Conservation (phyloP, 2,329 filamentous ascomycete species). For the Teratosphaeria viscida region DNA sequence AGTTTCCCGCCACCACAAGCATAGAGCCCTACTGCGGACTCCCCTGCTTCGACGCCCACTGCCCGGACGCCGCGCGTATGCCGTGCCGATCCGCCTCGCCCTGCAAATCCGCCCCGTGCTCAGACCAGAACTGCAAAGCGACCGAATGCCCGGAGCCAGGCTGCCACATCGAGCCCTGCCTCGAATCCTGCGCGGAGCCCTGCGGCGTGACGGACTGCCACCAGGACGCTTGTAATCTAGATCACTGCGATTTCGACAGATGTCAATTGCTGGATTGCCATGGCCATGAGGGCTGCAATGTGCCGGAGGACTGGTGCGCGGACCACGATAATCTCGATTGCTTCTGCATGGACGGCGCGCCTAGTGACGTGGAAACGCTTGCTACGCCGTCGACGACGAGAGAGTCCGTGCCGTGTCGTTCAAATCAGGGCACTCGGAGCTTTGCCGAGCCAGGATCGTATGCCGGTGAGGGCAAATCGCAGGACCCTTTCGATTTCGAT, state of each 20-base stretch:
- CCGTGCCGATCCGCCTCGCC: slow-evolving; percentile 11
- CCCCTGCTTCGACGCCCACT: slow-evolving; percentile 10
- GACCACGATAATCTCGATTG: neutral
- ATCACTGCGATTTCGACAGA: neutral
- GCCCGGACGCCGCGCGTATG: neutral
- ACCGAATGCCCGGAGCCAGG: neutral
- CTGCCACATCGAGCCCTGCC: slow-evolving; percentile 4
- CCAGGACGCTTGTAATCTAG: neutral
- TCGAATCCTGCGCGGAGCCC: neutral
- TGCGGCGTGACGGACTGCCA: slow-evolving; percentile 2
- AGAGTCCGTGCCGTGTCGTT: neutral
- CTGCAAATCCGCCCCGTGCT: slow-evolving; percentile 7
- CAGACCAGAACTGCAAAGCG: neutral
- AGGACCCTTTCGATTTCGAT: neutral
- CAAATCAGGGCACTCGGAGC: neutral
- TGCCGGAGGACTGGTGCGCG: neutral
- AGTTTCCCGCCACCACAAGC: neutral
- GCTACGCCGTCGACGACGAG: neutral
- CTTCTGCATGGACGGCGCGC: neutral
- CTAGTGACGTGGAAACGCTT: neutral
- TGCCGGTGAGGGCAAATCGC: neutral
- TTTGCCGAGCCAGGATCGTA: neutral
- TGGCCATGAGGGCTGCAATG: neutral
- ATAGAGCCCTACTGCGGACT: slow-evolving; percentile 6
- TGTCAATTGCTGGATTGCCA: neutral